Percentiles rank a stretch among this genome's conserved stretches.
Evolutionary conservation across 108 stramenopile genomes (phyloP).

Genomic region (Nitzschia sp.): DNA sequence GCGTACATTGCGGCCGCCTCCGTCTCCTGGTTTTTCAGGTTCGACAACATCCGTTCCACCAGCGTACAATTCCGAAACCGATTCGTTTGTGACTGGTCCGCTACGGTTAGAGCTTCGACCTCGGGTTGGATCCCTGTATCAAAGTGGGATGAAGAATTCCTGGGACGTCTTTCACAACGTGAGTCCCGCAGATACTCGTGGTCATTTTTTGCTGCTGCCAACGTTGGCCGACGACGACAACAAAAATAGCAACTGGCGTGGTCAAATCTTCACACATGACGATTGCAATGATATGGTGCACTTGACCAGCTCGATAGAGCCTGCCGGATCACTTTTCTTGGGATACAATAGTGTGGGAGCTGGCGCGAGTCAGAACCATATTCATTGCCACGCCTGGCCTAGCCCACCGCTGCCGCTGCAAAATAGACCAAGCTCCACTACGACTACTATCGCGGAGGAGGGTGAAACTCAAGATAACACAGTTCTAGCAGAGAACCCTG

Average conservation of each 20-base stretch:
- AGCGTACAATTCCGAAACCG: slow-evolving; percentile 42
- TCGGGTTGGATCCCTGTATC: slow-evolving; percentile 17
- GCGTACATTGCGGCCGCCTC: slow-evolving; percentile 56
- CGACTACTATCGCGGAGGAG: slow-evolving; percentile 4
- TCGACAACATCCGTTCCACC: slow-evolving; percentile 43
- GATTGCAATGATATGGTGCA: slow-evolving; percentile 52
- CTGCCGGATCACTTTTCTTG: slow-evolving; percentile 41
- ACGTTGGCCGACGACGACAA: slow-evolving; percentile 22
- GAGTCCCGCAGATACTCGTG: slow-evolving; percentile 55
- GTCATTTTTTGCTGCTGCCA: slow-evolving; percentile 60
- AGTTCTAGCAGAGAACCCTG: too few relatives aligned
- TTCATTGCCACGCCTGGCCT: slow-evolving; percentile 60
- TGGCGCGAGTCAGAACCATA: slow-evolving; percentile 65
- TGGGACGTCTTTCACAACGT: slow-evolving; percentile 68
- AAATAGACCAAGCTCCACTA: background rate
- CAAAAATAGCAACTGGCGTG: slow-evolving; percentile 47
- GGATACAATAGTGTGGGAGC: slow-evolving; percentile 63
- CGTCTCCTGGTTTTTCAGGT: slow-evolving; percentile 36
- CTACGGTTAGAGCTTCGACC: slow-evolving; percentile 47
- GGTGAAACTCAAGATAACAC: background rate
- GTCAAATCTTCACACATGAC: slow-evolving; percentile 32
- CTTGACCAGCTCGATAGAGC: slow-evolving; percentile 42
- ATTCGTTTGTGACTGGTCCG: slow-evolving; percentile 57
- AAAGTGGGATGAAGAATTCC: slow-evolving; percentile 7
- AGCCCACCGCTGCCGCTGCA: slow-evolving; percentile 39